Evolutionary conservation across 1,139 yeast genomes (phyloP).

Genomic region (Hyphopichia khmerensis): DNA sequence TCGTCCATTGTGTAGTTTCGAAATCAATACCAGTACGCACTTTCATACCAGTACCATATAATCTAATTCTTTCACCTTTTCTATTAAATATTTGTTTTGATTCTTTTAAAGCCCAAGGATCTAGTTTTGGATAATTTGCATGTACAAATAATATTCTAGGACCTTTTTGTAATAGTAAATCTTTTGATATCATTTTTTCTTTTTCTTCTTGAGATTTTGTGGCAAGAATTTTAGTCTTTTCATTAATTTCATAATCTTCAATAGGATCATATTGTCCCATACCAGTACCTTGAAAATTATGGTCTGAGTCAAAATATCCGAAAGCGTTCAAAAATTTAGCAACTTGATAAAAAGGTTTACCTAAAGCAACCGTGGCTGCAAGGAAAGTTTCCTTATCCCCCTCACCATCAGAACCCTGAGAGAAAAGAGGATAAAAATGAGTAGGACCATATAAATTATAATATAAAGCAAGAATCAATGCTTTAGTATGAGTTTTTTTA

Average conservation of each 20-base stretch:
- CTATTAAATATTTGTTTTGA: constrained; percentile 42
- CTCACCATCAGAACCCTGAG: constrained; percentile 85
- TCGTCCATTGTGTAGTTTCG: constrained; percentile 60
- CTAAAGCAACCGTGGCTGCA: constrained; percentile 71
- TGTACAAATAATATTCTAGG: constrained; percentile 59
- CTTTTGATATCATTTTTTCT: constrained; percentile 10
- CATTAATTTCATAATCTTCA: constrained; percentile 44
- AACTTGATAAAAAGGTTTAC: constrained; percentile 67
- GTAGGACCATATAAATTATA: constrained; percentile 80
- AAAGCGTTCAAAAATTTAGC: constrained; percentile 53
- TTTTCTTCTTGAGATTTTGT: constrained; percentile 10
- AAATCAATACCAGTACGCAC: constrained; percentile 55
- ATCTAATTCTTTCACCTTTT: constrained; percentile 46
- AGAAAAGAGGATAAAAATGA: constrained; percentile 77
- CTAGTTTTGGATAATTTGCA: constrained; percentile 63
- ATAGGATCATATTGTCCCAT: constrained; percentile 75
- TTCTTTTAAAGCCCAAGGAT: constrained; percentile 51
- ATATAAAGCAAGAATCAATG: constrained; percentile 66
- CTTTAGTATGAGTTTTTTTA: constrained; percentile 62
- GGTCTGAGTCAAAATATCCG: constrained; percentile 45
- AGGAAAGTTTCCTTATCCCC: constrained; percentile 90
- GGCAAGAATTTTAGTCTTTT: constrained; percentile 5
- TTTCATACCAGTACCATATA: constrained; percentile 56
- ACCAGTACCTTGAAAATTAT: constrained; percentile 58
- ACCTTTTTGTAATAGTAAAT: constrained; percentile 20